Evolutionary conservation across 257 asterid species (phyloP).

Genomic region (Solanum tarapatanum): DNA sequence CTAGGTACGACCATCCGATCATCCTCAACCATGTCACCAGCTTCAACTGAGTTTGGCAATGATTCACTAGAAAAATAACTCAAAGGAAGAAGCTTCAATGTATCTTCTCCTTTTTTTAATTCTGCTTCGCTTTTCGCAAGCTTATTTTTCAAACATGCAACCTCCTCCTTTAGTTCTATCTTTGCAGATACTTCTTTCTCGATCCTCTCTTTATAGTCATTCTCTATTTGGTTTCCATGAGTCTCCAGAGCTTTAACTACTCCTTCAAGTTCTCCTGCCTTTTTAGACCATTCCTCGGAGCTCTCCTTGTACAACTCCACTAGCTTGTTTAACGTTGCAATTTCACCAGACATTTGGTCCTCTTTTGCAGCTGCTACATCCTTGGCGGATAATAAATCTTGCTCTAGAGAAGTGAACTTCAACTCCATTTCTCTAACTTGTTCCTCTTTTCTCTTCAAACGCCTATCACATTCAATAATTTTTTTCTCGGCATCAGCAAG

Average conservation of each 20-base stretch:
- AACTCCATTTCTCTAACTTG: constrained; percentile 69
- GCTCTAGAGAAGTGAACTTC: constrained; percentile 54
- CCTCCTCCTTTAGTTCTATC: constrained; percentile 64
- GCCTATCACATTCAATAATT: constrained; percentile 40
- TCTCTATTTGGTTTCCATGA: constrained; percentile 66
- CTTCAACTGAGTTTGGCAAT: constrained; percentile 15
- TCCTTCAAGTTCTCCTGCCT: constrained; percentile 96
- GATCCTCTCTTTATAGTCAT: constrained; percentile 64
- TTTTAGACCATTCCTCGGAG: constrained; percentile 91
- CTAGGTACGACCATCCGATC: constrained; percentile 60
- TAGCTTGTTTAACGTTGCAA: constrained; percentile 74
- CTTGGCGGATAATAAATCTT: constrained; percentile 59
- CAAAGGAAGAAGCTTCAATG: constrained; percentile 38
- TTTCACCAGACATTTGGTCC: constrained; percentile 61
- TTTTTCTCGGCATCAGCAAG: constrained; percentile 63
- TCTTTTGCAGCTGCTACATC: constrained; percentile 62
- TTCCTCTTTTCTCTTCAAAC: constrained; percentile 54
- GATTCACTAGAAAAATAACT: constrained; percentile 24
- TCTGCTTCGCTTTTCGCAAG: constrained; percentile 38
- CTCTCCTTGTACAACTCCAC: constrained; percentile 84
- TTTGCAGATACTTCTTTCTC: constrained; percentile 55
- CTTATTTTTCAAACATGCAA: constrained; percentile 45
- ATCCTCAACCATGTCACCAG: constrained; percentile 31
- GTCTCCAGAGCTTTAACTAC: constrained; percentile 91
- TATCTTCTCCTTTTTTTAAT: constrained; percentile 47